Base-by-base conservation (phyloP, 441 rosid species). In the Croton setiger region DNA sequence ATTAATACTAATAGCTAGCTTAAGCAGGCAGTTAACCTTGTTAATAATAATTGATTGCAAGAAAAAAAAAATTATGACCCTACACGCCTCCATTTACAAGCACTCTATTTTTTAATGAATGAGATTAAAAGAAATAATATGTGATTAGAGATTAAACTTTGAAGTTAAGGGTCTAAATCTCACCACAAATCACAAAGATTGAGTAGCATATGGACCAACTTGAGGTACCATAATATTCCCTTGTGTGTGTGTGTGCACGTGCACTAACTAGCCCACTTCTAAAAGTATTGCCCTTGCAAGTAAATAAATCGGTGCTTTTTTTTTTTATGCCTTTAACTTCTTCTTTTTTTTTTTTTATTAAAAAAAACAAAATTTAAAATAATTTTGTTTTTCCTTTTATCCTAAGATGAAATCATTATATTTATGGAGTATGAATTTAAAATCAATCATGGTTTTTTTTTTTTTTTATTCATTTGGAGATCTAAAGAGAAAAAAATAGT, bases 21-120 rank as follows among this genome's bases (percentile, higher is more conserved):
- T 57, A 51, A 59, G 10, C 7, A 45, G 13, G 36, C 69, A 74
- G 75, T 66, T 75, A 54, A 61, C 33, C 63, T 67, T 13, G 47
- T 62, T 64, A 23, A 18, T 27, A 52, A 66, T 66, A 14, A 53
- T 56, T 62, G 58, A 61, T 27, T 12, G 41, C 4, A 27, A 27
- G 10, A 17, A 49, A 49, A 23, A 23, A 17, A 49, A 58, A 9
- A 21, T 55, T 14, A 43, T 65, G 75, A 72, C 70, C 72, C 65
- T 60, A 47, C 67, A 21, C 31, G 36, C 66, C 6, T 51, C 20
- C 9, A 21, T 27, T 7, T 43, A 7, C n/a, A 23, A 44, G 37
- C 33, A 44, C 66, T 20, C 33, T 21, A 35, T 35, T 27, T 3
- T 65, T 33, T 5, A 31, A 20, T 54, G 37, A 53, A 18, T 66